A percentile compares a stretch with the other conserved stretches of the same genome.
Conservation (phyloP, 2,329 filamentous ascomycete species). For the Ophiosphaerella herpotricha region DNA sequence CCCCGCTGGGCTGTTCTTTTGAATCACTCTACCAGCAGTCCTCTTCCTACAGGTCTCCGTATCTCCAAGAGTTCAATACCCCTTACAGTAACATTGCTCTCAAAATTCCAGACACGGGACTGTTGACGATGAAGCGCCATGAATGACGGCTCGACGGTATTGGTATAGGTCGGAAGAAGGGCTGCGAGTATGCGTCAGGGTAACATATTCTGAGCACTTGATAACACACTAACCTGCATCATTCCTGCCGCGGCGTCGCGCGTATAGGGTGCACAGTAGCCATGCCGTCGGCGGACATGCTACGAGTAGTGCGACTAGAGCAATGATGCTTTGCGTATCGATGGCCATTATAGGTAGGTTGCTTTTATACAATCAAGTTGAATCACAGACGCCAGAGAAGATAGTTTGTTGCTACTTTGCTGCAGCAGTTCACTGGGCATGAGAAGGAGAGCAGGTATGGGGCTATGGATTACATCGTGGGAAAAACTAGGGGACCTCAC, state of each 20-base stretch:
- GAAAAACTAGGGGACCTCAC: too few species aligned
- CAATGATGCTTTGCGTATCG: slow-evolving; percentile 12
- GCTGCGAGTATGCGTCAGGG: too few species aligned
- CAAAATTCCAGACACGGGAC: background rate
- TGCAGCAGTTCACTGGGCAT: too few species aligned
- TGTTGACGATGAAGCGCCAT: background rate
- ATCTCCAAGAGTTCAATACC: background rate
- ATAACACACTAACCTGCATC: too few species aligned
- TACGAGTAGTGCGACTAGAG: slow-evolving; percentile 8
- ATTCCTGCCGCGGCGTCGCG: too few species aligned
- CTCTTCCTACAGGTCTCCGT: background rate
- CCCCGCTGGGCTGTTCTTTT: background rate
- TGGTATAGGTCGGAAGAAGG: too few species aligned
- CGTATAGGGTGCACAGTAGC: too few species aligned
- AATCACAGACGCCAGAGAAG: background rate
- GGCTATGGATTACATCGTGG: too few species aligned
- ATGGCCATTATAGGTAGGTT: slow-evolving; percentile 2
- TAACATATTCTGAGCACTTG: too few species aligned
- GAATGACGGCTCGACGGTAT: too few species aligned
- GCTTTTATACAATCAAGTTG: background rate
- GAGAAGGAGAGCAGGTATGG: too few species aligned
- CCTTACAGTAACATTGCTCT: background rate
- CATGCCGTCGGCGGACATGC: slow-evolving; percentile 8
- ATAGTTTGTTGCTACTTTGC: background rate
- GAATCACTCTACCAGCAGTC: background rate